Evolutionary conservation across 495 filamentous ascomycete species (phyloP).

Genomic region (Daldinia loculata): DNA sequence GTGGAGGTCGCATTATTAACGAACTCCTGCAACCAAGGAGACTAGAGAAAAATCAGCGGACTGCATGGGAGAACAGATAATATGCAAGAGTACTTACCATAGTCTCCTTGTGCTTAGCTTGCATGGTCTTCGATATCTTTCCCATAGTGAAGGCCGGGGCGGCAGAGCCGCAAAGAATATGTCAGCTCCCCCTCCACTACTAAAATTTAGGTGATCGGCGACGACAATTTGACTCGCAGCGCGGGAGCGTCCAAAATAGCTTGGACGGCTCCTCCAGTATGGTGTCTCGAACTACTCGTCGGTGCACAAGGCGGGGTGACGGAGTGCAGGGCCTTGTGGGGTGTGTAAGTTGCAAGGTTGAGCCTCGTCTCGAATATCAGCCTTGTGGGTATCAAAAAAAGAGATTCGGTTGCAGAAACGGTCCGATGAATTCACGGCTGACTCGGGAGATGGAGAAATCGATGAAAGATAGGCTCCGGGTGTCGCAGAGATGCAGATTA

Average conservation of each 20-base stretch:
- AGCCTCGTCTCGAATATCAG: slow-evolving; percentile 43
- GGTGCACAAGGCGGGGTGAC: slow-evolving; percentile 29
- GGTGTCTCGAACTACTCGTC: slow-evolving; percentile 17
- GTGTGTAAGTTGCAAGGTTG: slow-evolving; percentile 20
- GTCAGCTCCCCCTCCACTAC: slow-evolving; percentile 60
- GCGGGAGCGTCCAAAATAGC: slow-evolving; percentile 44
- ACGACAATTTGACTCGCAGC: slow-evolving; percentile 50
- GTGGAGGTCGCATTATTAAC: slow-evolving; percentile 71
- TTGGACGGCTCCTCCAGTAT: slow-evolving; percentile 43
- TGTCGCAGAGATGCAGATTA: slow-evolving; percentile 10
- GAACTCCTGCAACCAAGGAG: slow-evolving; percentile 83
- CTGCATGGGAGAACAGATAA: slow-evolving; percentile 38
- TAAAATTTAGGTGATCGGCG: slow-evolving; percentile 46
- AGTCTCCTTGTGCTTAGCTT: slow-evolving; percentile 91
- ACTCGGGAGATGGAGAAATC: slow-evolving; percentile 8
- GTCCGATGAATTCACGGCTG: slow-evolving; percentile 10
- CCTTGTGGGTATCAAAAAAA: slow-evolving; percentile 40
- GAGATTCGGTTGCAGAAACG: slow-evolving; percentile 26
- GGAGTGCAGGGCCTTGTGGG: slow-evolving; percentile 9
- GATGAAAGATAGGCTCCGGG: slow-evolving; percentile 3
- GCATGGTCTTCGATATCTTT: slow-evolving; percentile 95
- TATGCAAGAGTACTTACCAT: slow-evolving; percentile 69
- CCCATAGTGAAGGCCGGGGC: slow-evolving; percentile 73
- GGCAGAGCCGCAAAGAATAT: slow-evolving; percentile 62
- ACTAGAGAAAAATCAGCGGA: slow-evolving; percentile 64